Percentiles rank a stretch among this genome's conserved stretches.
Conservation (phyloP, 305 asterid genomes). For the Fraxinus greggii region DNA sequence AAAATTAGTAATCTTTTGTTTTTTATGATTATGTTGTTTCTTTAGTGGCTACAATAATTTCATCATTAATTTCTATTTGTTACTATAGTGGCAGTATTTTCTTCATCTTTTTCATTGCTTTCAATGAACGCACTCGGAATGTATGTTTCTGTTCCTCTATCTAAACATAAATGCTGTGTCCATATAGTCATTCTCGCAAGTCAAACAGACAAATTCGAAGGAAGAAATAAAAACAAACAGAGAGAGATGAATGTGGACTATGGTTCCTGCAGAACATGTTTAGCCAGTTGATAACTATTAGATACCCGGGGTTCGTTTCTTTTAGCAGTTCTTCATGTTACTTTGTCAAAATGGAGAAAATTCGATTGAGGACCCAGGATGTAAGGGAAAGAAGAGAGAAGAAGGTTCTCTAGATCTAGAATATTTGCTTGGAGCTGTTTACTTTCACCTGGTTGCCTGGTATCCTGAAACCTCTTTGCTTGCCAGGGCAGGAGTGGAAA, state of each 20-base stretch:
- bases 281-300: neutral
- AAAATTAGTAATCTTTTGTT: neutral
- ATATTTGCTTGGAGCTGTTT: neutral
- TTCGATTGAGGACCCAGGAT: neutral
- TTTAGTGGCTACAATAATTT: neutral
- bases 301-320: neutral
- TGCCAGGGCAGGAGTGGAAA: neutral
- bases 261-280: neutral
- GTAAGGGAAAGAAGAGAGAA: neutral
- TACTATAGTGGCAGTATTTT: neutral
- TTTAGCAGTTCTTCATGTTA: neutral
- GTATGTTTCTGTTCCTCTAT: neutral
- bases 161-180: neutral
- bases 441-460: neutral
- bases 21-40: neutral
- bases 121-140: neutral
- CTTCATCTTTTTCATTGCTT: neutral
- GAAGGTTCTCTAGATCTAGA: neutral
- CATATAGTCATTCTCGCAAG: neutral
- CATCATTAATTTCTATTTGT: neutral
- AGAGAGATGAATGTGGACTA: neutral
- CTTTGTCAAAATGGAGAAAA: neutral
- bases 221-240: neutral
- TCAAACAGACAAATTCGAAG: neutral
- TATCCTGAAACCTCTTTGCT: neutral